Percentiles rank a stretch among this genome's conserved stretches.
Conservation (phyloP, 495 filamentous ascomycete genomes). For the Pseudomonodictys pantanalensis region DNA sequence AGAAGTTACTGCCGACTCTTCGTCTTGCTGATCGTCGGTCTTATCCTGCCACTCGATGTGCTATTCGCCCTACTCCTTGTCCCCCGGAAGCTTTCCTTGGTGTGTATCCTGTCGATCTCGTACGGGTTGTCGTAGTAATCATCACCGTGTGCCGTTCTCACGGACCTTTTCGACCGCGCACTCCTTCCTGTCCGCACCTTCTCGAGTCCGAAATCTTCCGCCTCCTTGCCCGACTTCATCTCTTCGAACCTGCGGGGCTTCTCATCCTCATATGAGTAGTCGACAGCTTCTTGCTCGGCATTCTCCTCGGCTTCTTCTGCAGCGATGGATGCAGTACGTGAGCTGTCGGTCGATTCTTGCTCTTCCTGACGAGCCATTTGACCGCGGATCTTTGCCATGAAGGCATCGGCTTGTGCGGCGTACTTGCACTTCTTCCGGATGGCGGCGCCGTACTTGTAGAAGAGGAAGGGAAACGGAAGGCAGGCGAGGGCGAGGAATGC, state of each 20-base stretch:
- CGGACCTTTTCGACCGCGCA: too few relatives aligned
- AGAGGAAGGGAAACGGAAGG: conserved; percentile 76
- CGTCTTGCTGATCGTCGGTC: neutral
- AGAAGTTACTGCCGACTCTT: conserved; percentile 2
- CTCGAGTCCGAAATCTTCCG: conserved; percentile 3
- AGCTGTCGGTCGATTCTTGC: neutral
- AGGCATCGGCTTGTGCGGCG: conserved; percentile 61
- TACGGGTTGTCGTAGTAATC: conserved; percentile 41
- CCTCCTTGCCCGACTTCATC: conserved; percentile 36
- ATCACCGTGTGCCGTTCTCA: neutral
- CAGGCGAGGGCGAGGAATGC: conserved; percentile 74
- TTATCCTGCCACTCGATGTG: neutral
- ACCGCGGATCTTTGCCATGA: conserved; percentile 45
- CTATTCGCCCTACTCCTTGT: conserved; percentile 7
- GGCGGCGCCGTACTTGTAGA: conserved; percentile 68
- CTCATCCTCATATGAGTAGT: conserved; percentile 37
- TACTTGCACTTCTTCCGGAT: conserved; percentile 74
- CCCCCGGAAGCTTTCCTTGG: conserved; percentile 38
- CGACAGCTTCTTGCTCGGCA: conserved; percentile 38
- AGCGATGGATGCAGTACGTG: neutral
- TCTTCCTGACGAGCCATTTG: conserved; percentile 8
- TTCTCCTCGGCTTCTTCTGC: conserved; percentile 27
- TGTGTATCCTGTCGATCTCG: conserved; percentile 43
- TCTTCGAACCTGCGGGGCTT: conserved; percentile 32
- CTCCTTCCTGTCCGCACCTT: conserved; percentile 15